phyloP scores from a whole-genome alignment of 1,284 basidiomycete species.

The Pseudozyma tsukubaensis region DNA sequence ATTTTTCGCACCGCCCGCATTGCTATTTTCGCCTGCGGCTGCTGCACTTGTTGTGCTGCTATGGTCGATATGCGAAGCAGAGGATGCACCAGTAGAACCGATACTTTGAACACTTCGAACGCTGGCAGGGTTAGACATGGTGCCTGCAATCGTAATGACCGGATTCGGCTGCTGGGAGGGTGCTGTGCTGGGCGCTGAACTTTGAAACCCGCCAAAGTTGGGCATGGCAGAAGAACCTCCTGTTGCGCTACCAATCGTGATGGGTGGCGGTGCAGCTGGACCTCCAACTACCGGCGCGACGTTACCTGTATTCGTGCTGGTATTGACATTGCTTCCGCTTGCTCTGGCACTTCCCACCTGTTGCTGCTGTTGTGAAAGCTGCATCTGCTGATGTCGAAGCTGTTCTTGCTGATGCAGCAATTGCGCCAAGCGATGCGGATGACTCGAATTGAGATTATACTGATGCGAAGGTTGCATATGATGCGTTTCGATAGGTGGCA shows the following conservation, averaged over 20 bases:
- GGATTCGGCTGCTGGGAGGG: constrained; percentile 11
- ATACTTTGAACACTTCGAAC: constrained; percentile 11
- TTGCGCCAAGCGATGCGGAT: constrained; percentile 27
- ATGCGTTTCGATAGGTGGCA: constrained; percentile 37
- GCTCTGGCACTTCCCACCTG: constrained; percentile 3
- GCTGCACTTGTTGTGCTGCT: constrained; percentile 7
- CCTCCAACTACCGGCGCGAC: constrained; percentile 23
- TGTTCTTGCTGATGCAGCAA: constrained; percentile 34
- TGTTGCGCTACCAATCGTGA: constrained; percentile 24
- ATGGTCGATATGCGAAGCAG: constrained; percentile 2
- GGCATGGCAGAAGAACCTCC: not conserved
- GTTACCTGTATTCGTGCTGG: not conserved
- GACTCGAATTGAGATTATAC: constrained; percentile 19
- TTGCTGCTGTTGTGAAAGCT: constrained; percentile 2
- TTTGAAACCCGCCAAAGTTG: constrained; percentile 1
- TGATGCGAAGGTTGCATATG: constrained; percentile 23
- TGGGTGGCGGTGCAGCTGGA: constrained; percentile 39
- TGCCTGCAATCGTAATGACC: constrained; percentile 21
- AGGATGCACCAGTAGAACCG: constrained; percentile 4
- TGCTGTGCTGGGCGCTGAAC: constrained; percentile 13
- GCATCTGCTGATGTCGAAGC: constrained; percentile 29
- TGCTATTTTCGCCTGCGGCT: not conserved
- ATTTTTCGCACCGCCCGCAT: not conserved
- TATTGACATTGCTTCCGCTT: not conserved
- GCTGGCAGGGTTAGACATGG: constrained; percentile 15